A percentile compares a stretch with the other conserved stretches of the same genome.
These are phyloP conservation scores for Clausena lansium DNA, from an alignment of 345 rosid species.

Conservation along the genomic window DNA sequence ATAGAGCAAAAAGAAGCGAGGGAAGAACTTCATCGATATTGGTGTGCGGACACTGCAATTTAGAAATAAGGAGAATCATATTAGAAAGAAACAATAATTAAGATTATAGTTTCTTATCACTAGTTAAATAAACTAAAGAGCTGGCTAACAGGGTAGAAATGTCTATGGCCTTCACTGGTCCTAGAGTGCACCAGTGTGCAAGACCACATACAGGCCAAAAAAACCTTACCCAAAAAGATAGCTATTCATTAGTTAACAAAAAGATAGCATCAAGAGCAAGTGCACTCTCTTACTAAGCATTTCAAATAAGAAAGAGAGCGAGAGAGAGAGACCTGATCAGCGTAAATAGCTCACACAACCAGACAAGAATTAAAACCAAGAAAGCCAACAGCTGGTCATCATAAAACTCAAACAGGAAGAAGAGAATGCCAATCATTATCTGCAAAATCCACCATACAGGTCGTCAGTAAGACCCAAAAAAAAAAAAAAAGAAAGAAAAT, in stretches of 20 bases:
- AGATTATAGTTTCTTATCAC: not conserved
- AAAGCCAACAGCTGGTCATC: conserved; percentile 98
- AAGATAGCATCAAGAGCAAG: not conserved
- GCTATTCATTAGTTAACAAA: not conserved
- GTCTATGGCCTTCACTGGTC: not conserved
- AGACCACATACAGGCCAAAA: not conserved
- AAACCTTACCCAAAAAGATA: not conserved
- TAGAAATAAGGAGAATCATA: conserved; percentile 11
- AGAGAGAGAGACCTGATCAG: conserved; percentile 70
- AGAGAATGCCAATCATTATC: conserved; percentile 98
- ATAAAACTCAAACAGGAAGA: conserved; percentile 95
- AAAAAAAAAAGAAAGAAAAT: not conserved
- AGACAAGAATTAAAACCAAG: conserved; percentile 96
- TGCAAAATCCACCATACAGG: conserved; percentile 40
- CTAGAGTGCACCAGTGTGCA: not conserved
- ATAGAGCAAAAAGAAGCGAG: conserved; percentile 95
- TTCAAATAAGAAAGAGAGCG: conserved; percentile 10
- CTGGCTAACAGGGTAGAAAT: not conserved
- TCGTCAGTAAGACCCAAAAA: conserved; percentile 2
- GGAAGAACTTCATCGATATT: conserved; percentile 98
- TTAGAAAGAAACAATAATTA: conserved; percentile 3
- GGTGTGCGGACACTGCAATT: conserved; percentile 93
- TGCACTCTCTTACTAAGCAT: not conserved
- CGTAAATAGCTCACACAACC: conserved; percentile 97
- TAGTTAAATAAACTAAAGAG: not conserved